phyloP scores from a whole-genome alignment of 108 stramenopile genomes.

The Nitzschia sp. region DNA sequence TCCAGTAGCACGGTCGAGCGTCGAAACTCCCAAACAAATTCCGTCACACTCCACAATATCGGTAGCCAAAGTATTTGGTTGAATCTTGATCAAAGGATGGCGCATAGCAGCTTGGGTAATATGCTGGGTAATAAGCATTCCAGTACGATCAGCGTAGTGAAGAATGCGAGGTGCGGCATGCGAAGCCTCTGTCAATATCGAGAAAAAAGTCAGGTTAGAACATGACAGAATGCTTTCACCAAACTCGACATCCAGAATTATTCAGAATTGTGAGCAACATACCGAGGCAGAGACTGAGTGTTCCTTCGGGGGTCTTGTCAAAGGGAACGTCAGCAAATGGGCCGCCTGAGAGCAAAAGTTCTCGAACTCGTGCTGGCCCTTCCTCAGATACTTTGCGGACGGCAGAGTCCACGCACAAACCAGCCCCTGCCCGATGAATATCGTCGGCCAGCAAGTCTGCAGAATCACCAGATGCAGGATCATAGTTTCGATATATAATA shows the following conservation, averaged over 20 bases:
- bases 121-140: constrained; percentile 84
- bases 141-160: constrained; percentile 89
- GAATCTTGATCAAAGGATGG: constrained; percentile 85
- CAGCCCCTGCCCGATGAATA: constrained; percentile 84
- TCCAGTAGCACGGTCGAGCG: constrained; percentile 47
- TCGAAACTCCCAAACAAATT: constrained; percentile 49
- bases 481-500: constrained; percentile 86
- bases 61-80: constrained; percentile 76
- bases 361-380: constrained; percentile 81
- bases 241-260: background rate
- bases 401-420: constrained; percentile 77
- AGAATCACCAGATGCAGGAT: constrained; percentile 59
- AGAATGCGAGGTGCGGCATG: constrained; percentile 91
- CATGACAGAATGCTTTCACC: background rate
- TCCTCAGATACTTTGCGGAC: constrained; percentile 86
- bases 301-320: constrained; percentile 55
- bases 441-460: constrained; percentile 73
- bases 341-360: constrained; percentile 66
- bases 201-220: background rate
- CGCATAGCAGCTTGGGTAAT: constrained; percentile 70
- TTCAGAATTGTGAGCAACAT: constrained; percentile 8
- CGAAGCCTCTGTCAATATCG: constrained; percentile 61
- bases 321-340: constrained; percentile 80
- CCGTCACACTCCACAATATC: constrained; percentile 69
- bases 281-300: constrained; percentile 54